Conservation (phyloP, 2,329 filamentous ascomycete genomes). For the Fusarium buxicola region DNA sequence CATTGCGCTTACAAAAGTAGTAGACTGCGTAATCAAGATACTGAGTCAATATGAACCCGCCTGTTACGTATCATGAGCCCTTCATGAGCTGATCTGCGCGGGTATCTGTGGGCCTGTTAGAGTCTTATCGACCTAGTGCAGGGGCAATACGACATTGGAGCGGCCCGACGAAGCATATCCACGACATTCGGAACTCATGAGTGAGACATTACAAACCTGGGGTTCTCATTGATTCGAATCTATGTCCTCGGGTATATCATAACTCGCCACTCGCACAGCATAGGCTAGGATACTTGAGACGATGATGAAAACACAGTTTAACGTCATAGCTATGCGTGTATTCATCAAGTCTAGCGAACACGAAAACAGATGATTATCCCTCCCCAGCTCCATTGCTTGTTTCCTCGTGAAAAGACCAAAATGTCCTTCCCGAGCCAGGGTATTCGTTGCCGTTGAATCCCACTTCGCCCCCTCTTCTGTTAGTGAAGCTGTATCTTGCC, state of each 20-base stretch:
- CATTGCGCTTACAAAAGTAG: constrained; percentile 12
- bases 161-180: not conserved
- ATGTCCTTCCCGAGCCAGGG: constrained; percentile 9
- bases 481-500: constrained; percentile 30
- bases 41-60: not conserved
- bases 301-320: not conserved
- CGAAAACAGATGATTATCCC: constrained; percentile 8
- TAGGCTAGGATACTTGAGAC: not conserved
- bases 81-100: too few species aligned
- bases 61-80: too few species aligned
- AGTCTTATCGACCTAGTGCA: not conserved
- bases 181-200: too few species aligned
- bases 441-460: constrained; percentile 22
- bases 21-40: constrained; percentile 30
- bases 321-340: constrained; percentile 8
- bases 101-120: too few species aligned
- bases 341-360: constrained; percentile 26
- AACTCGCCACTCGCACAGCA: not conserved
- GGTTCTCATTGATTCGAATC: too few species aligned
- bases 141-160: not conserved
- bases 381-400: constrained; percentile 12
- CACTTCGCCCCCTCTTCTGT: not conserved
- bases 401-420: constrained; percentile 3
- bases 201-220: too few species aligned
- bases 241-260: not conserved